phyloP scores from a whole-genome alignment of 2,329 filamentous ascomycete genomes.

The Hymenoscyphus infarciens region DNA sequence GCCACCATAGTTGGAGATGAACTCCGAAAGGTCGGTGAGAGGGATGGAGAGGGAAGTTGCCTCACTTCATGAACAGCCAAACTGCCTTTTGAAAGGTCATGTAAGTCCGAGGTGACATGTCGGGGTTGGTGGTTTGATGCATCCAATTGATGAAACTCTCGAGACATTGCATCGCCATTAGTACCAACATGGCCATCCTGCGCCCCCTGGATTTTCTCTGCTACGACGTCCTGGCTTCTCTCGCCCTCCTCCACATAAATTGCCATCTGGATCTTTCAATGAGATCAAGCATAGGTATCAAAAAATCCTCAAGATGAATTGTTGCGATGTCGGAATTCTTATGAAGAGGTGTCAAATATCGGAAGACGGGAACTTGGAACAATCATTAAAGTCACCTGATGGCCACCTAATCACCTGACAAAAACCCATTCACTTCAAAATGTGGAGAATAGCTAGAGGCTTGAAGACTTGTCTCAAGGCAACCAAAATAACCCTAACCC shows the following conservation, averaged over 20 bases:
- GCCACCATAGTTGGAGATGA: neutral
- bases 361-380: neutral
- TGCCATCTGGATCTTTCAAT: conserved; percentile 12
- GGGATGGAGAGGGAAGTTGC: conserved; percentile 31
- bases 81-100: conserved; percentile 2
- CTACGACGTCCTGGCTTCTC: neutral
- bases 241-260: conserved; percentile 16
- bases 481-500: too few species aligned
- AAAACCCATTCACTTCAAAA: neutral
- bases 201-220: neutral
- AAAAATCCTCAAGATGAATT: conserved; percentile 12
- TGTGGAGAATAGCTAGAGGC: too few species aligned
- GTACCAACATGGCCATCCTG: neutral
- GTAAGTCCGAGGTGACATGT: neutral
- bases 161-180: neutral
- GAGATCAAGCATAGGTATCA: conserved; percentile 35
- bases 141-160: conserved; percentile 6
- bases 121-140: conserved; percentile 9
- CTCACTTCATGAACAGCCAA: conserved; percentile 20
- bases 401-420: neutral
- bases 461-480: too few species aligned
- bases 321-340: conserved; percentile 30
- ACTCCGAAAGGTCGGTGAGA: conserved; percentile 25
- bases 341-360: conserved; percentile 17
- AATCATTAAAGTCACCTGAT: neutral